Base-by-base conservation (phyloP, 257 asterid genomes). In the Leonotis leonurus region DNA sequence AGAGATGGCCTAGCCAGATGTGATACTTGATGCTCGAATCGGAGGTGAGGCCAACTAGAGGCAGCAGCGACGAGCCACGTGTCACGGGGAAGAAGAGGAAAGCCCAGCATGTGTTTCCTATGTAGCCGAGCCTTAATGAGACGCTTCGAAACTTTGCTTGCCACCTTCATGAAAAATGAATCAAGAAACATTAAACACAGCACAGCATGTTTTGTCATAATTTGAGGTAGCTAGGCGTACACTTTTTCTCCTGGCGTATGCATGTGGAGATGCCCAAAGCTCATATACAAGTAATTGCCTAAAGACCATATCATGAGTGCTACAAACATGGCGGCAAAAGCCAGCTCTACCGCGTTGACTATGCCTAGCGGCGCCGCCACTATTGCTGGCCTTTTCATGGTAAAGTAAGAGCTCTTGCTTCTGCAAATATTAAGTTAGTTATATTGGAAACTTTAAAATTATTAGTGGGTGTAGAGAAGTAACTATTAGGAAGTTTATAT, bases 11-110 rank as follows among this genome's bases (percentile, higher is more conserved):
- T 9, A 85, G 81, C 89, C 94, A 82, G 45, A 80, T 85, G 60
- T 85, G 94, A 57, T 85, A 85, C 64, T 82, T 85, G 60, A 82
- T 83, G 75, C 84, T 80, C 3, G 87, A 78, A 36, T 85, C 94
- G 1, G 89, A 80, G 2, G 87, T 82, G 5, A 85, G 85, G 58
- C 87, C 87, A 2, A 82, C 18, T 3, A 85, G 70, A 58, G 80
- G 82, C 81, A 85, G 67, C 41, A 82, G 50, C 1, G 94, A 82
- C 0, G 94, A 85, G 21, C 87, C 82, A 51, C 89, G 74, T 2
- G 85, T 76, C 70, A 82, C 90, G 0, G 87, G 85, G 61, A 82
- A 76, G 63, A 82, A 85, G 33, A 82, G 51, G 30, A 82, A 83
- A 3, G 94, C 84, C 78, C 81, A 68, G 43, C 87, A 78, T 22